Evolutionary conservation across 1,139 yeast genomes (phyloP).

Genomic region (Yamadazyma jaroonii): DNA sequence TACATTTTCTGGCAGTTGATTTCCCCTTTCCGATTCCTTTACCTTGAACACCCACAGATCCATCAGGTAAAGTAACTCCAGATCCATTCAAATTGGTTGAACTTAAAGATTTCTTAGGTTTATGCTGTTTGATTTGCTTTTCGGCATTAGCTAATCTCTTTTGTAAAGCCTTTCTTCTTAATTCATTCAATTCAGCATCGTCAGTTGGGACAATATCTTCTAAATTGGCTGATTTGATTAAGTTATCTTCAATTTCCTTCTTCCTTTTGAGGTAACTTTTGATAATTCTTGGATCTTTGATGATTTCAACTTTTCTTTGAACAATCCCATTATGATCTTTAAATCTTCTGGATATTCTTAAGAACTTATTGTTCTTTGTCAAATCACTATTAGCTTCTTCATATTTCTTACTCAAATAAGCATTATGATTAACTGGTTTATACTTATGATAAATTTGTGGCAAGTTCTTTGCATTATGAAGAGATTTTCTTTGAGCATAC

Average conservation of each 20-base stretch:
- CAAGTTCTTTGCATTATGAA: constrained; percentile 35
- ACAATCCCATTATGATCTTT: constrained; percentile 84
- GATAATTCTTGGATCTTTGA: constrained; percentile 83
- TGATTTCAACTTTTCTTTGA: constrained; percentile 76
- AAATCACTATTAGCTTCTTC: constrained; percentile 24
- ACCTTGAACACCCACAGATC: constrained; percentile 51
- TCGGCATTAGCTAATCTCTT: constrained; percentile 83
- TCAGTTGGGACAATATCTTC: constrained; percentile 78
- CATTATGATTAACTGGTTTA: constrained; percentile 37
- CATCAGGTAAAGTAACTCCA: constrained; percentile 40
- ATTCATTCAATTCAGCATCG: constrained; percentile 80
- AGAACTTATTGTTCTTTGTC: constrained; percentile 34
- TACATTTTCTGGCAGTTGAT: constrained; percentile 81
- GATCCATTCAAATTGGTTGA: not conserved
- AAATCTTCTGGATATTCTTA: constrained; percentile 75
- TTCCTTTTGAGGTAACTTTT: constrained; percentile 81
- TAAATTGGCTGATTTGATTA: constrained; percentile 51
- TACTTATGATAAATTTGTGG: constrained; percentile 37
- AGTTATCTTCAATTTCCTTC: constrained; percentile 72
- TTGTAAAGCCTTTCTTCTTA: constrained; percentile 75
- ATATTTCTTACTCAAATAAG: constrained; percentile 24
- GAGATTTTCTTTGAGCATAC: constrained; percentile 76
- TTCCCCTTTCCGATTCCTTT: constrained; percentile 74
- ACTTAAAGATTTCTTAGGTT: constrained; percentile 19
- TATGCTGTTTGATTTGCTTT: constrained; percentile 54